phyloP scores from a whole-genome alignment of 805 yeast species.

The Metschnikowia henanensis region DNA sequence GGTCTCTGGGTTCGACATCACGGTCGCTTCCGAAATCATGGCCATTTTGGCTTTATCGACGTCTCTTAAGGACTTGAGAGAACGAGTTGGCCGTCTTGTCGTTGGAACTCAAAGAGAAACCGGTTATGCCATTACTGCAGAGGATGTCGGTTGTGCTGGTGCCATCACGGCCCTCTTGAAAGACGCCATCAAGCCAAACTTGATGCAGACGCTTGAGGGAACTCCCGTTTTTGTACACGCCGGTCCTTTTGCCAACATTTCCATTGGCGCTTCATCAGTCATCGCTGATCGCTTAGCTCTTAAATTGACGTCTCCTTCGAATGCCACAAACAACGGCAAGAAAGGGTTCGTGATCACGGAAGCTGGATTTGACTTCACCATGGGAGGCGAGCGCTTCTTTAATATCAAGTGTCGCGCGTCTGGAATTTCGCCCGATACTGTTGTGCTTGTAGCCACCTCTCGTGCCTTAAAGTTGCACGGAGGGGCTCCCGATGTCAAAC shows the following conservation, averaged over 20 bases:
- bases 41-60: slow-evolving; percentile 87
- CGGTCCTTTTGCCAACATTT: slow-evolving; percentile 97
- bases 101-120: slow-evolving; percentile 70
- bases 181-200: slow-evolving; percentile 94
- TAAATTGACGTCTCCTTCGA: slow-evolving; percentile 66
- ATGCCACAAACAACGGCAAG: slow-evolving; percentile 43
- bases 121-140: slow-evolving; percentile 88
- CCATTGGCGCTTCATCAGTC: slow-evolving; percentile 95
- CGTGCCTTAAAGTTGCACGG: slow-evolving; percentile 97
- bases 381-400: slow-evolving; percentile 98
- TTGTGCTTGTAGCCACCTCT: slow-evolving; percentile 93
- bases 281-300: slow-evolving; percentile 91
- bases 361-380: slow-evolving; percentile 98
- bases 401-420: slow-evolving; percentile 94
- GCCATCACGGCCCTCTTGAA: slow-evolving; percentile 92
- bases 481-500: slow-evolving; percentile 95
- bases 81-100: slow-evolving; percentile 85
- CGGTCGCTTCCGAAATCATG: slow-evolving; percentile 96
- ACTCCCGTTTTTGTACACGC: slow-evolving; percentile 98
- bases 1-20: slow-evolving; percentile 90
- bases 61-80: slow-evolving; percentile 78
- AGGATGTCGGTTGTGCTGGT: slow-evolving; percentile 94
- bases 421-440: slow-evolving; percentile 84
- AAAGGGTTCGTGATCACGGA: slow-evolving; percentile 93
- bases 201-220: slow-evolving; percentile 97